Percentiles rank a stretch among this genome's conserved stretches.
Conservation (phyloP, 2,329 filamentous ascomycete species). For the Fusarium vanettenii region DNA sequence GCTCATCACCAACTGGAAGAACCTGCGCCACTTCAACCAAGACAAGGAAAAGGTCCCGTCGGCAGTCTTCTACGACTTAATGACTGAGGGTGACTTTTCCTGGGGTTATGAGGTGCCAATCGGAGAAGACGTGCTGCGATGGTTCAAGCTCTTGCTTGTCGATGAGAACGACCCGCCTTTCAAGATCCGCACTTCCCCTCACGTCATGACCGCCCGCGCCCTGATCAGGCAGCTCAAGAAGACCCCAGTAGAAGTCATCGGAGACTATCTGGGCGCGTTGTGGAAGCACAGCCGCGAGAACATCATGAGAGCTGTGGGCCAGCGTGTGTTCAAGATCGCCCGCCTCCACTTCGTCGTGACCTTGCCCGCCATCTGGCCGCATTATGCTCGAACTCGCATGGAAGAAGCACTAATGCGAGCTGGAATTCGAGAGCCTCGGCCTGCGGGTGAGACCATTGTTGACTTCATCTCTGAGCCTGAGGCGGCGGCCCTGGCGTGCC, state of each 20-base stretch:
- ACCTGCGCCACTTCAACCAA: slow-evolving; percentile 23
- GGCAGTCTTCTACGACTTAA: slow-evolving; percentile 35
- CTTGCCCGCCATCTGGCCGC: slow-evolving; percentile 59
- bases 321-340: slow-evolving; percentile 34
- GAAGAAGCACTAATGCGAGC: slow-evolving; percentile 47
- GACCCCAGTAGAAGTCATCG: slow-evolving; percentile 45
- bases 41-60: slow-evolving; percentile 51
- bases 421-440: slow-evolving; percentile 48
- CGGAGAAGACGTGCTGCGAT: slow-evolving; percentile 43
- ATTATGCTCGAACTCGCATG: slow-evolving; percentile 53
- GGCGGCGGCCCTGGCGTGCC: slow-evolving; percentile 55
- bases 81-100: accelerated
- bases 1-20: slow-evolving; percentile 48
- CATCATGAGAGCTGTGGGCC: slow-evolving; percentile 44
- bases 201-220: slow-evolving; percentile 31
- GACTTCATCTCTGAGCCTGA: slow-evolving; percentile 58
- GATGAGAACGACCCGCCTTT: slow-evolving; percentile 48
- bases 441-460: slow-evolving; percentile 46
- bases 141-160: slow-evolving; percentile 58
- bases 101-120: slow-evolving; percentile 51
- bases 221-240: slow-evolving; percentile 31
- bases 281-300: slow-evolving; percentile 47
- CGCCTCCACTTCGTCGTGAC: slow-evolving; percentile 55
- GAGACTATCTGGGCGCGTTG: slow-evolving; percentile 47
- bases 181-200: slow-evolving; percentile 36